A percentile compares a stretch with the other conserved stretches of the same genome.
Evolutionary conservation across 441 rosid genomes (phyloP).

Genomic region (Populus hybrid): DNA sequence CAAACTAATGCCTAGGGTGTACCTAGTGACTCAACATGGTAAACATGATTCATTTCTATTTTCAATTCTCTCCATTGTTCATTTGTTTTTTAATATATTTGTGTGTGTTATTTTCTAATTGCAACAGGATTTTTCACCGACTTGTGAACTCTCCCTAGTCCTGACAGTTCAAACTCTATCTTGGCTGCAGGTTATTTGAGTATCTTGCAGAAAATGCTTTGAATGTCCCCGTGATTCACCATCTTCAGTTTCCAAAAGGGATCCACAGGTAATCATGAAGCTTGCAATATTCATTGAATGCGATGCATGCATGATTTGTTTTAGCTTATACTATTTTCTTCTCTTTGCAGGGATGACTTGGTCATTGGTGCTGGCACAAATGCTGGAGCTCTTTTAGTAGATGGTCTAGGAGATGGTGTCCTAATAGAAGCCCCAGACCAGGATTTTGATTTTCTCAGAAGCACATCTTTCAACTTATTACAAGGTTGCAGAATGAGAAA

Average conservation of each 20-base stretch:
- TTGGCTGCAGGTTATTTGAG: constrained; percentile 71
- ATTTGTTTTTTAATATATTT: not conserved
- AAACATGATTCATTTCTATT: not conserved
- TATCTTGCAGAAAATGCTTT: constrained; percentile 62
- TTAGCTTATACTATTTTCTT: constrained; percentile 14
- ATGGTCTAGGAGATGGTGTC: constrained; percentile 97
- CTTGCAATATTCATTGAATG: constrained; percentile 1
- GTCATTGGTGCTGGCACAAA: constrained; percentile 86
- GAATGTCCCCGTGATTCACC: constrained; percentile 87
- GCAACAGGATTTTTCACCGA: not conserved
- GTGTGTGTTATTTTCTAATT: not conserved
- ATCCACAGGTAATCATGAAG: constrained; percentile 58
- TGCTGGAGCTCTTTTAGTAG: constrained; percentile 82
- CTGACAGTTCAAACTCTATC: constrained; percentile 17
- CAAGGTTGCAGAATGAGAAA: constrained; percentile 99
- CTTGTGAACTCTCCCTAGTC: not conserved
- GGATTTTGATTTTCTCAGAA: constrained; percentile 83
- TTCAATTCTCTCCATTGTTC: not conserved
- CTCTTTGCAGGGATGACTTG: constrained; percentile 74
- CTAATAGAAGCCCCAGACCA: constrained; percentile 80
- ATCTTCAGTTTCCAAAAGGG: constrained; percentile 69
- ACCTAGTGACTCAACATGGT: not conserved
- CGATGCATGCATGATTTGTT: constrained; percentile 8
- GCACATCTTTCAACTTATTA: constrained; percentile 86
- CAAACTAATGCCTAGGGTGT: not conserved